These are phyloP conservation scores for Stephania japonica DNA, from an alignment of 164 flowering plant genomes.

Conservation along the genomic window DNA sequence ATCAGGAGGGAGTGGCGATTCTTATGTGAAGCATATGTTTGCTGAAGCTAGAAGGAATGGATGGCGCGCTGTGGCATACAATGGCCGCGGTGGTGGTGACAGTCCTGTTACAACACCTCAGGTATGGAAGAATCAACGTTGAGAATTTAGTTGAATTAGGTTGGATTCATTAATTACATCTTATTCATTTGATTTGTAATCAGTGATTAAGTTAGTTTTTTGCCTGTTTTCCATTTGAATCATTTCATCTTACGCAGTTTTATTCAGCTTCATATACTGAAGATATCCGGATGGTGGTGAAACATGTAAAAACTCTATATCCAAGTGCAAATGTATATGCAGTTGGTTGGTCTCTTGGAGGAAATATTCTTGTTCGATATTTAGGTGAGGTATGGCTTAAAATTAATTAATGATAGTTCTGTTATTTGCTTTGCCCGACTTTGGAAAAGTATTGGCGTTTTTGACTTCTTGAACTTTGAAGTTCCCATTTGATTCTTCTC, in stretches of 20 bases:
- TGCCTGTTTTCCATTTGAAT: background rate
- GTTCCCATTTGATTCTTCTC: background rate
- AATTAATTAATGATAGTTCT: background rate
- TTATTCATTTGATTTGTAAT: background rate
- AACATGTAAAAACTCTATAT: constrained; percentile 50
- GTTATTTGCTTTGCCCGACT: background rate
- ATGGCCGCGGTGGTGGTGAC: constrained; percentile 86
- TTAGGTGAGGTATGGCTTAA: constrained; percentile 63
- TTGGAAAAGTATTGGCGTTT: background rate
- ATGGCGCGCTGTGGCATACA: constrained; percentile 87
- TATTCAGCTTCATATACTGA: constrained; percentile 89
- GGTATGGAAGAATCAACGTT: constrained; percentile 30
- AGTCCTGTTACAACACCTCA: constrained; percentile 87
- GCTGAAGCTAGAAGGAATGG: constrained; percentile 58
- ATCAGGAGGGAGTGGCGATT: constrained; percentile 88
- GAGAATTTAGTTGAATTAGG: background rate
- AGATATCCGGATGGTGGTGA: constrained; percentile 67
- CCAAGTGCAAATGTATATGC: constrained; percentile 84
- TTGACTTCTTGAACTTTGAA: background rate
- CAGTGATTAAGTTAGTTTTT: background rate
- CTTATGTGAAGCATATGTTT: constrained; percentile 87
- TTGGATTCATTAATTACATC: background rate
- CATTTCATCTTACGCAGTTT: constrained; percentile 51
- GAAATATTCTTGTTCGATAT: constrained; percentile 87
- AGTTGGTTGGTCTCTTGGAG: constrained; percentile 96